Percentiles rank a stretch among this genome's conserved stretches.
Conservation (phyloP, 1,139 yeast species). For the Suhomyces bokatorum region DNA sequence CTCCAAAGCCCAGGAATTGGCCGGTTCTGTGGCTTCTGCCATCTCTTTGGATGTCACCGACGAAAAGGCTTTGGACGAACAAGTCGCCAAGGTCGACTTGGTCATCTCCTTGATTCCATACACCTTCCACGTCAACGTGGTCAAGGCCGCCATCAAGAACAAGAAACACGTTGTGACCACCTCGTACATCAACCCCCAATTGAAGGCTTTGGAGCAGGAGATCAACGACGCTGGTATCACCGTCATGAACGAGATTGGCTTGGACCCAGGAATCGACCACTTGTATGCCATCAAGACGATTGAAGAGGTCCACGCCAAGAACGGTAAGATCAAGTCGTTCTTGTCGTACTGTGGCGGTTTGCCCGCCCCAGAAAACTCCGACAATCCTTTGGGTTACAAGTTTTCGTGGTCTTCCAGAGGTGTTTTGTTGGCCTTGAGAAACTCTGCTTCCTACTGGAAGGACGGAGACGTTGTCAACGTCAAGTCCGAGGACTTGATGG, state of each 20-base stretch:
- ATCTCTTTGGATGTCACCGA: slow-evolving; percentile 86
- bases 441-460: slow-evolving; percentile 85
- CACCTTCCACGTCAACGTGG: slow-evolving; percentile 90
- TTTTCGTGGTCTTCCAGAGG: slow-evolving; percentile 99
- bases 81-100: slow-evolving; percentile 75
- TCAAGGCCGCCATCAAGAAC: slow-evolving; percentile 86
- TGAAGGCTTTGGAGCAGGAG: slow-evolving; percentile 75
- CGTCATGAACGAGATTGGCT: slow-evolving; percentile 90
- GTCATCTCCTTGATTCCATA: slow-evolving; percentile 95
- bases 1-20: slow-evolving; percentile 80
- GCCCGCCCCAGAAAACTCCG: slow-evolving; percentile 97
- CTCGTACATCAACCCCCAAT: slow-evolving; percentile 91
- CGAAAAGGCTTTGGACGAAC: slow-evolving; percentile 71
- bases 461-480: slow-evolving; percentile 81
- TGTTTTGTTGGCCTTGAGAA: slow-evolving; percentile 91
- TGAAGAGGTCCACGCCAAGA: slow-evolving; percentile 88
- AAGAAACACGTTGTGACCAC: slow-evolving; percentile 96
- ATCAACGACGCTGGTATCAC: slow-evolving; percentile 84
- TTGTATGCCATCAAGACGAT: slow-evolving; percentile 97
- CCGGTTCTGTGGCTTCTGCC: slow-evolving; percentile 79
- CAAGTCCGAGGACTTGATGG: slow-evolving; percentile 90
- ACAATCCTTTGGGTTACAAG: slow-evolving; percentile 97
- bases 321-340: slow-evolving; percentile 92
- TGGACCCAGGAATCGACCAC: slow-evolving; percentile 98
- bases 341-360: slow-evolving; percentile 97